phyloP scores from a whole-genome alignment of 768 basidiomycete genomes.

The Suillus occidentalis region DNA sequence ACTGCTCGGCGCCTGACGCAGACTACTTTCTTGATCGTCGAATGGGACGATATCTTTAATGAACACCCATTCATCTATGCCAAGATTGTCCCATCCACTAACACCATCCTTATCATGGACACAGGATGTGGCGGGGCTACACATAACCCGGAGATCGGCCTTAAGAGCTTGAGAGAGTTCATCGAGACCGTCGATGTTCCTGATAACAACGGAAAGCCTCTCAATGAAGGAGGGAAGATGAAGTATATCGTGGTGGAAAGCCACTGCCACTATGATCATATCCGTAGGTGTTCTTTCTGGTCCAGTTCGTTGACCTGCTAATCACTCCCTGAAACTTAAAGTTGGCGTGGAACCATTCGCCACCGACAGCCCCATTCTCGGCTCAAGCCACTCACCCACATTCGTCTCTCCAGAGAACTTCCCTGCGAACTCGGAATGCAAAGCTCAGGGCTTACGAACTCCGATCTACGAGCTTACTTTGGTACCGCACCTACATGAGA shows the following conservation, averaged over 20 bases:
- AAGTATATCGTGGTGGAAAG: conserved; percentile 49
- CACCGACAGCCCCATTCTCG: conserved; percentile 45
- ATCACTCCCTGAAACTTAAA: conserved; percentile 16
- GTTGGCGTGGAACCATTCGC: conserved; percentile 54
- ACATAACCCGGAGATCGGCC: conserved; percentile 36
- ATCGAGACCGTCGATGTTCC: conserved; percentile 45
- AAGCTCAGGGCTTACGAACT: conserved; percentile 37
- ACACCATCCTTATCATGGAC: conserved; percentile 50
- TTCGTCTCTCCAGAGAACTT: conserved; percentile 44
- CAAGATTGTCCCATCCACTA: conserved; percentile 39
- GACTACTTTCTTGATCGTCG: conserved; percentile 45
- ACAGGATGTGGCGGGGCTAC: conserved; percentile 56
- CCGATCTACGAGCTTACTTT: conserved; percentile 49
- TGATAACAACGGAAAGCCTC: conserved; percentile 42
- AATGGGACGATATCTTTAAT: conserved; percentile 50
- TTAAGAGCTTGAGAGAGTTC: conserved; percentile 48
- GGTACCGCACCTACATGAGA: conserved; percentile 40
- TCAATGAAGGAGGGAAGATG: conserved; percentile 44
- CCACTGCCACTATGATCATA: conserved; percentile 62
- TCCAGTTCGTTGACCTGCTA: neutral
- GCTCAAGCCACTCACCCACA: conserved; percentile 45
- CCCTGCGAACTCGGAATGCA: conserved; percentile 48
- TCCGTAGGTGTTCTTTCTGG: conserved; percentile 39
- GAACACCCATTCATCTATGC: conserved; percentile 59
- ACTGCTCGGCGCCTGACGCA: conserved; percentile 33